A percentile compares a stretch with the other conserved stretches of the same genome.
phyloP scores from a whole-genome alignment of 192 early-diverging fungal species.

The Helicostylum pulchrum region DNA sequence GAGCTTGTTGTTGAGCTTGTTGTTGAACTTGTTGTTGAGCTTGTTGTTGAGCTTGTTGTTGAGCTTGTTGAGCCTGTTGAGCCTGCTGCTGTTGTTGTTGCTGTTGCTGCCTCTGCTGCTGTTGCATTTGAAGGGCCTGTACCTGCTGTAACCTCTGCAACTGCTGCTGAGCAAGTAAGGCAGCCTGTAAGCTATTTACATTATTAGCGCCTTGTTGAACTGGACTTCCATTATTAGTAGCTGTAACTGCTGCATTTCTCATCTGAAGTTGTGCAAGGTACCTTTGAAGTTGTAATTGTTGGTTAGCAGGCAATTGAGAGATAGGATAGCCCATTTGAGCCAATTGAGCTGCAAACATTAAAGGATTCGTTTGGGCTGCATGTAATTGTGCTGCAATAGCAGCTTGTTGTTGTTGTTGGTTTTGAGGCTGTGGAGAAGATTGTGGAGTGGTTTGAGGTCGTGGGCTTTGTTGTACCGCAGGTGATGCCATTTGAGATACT shows the following conservation, averaged over 20 bases:
- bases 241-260: slow-evolving; percentile 20
- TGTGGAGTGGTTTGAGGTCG: slow-evolving; percentile 8
- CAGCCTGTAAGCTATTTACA: background rate
- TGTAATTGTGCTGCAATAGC: slow-evolving; percentile 18
- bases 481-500: background rate
- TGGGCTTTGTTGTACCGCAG: slow-evolving; percentile 6
- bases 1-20: background rate
- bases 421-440: slow-evolving; percentile 3
- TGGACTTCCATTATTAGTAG: background rate
- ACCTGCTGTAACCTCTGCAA: too few species aligned
- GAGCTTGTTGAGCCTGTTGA: slow-evolving; percentile 16
- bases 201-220: background rate
- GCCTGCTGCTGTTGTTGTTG: slow-evolving; percentile 25
- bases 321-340: slow-evolving; percentile 36
- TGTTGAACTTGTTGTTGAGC: background rate
- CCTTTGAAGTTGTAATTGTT: slow-evolving; percentile 31
- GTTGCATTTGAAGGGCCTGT: slow-evolving; percentile 19
- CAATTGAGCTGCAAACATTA: slow-evolving; percentile 30
- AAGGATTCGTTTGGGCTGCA: slow-evolving; percentile 3
- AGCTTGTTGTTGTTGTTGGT: background rate
- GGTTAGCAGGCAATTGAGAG: slow-evolving; percentile 18
- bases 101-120: slow-evolving; percentile 20
- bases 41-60: slow-evolving; percentile 1
- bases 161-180: too few species aligned
- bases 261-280: slow-evolving; percentile 36